Conservation (phyloP, 164 flowering plant genomes). For the Platanus orientalis region DNA sequence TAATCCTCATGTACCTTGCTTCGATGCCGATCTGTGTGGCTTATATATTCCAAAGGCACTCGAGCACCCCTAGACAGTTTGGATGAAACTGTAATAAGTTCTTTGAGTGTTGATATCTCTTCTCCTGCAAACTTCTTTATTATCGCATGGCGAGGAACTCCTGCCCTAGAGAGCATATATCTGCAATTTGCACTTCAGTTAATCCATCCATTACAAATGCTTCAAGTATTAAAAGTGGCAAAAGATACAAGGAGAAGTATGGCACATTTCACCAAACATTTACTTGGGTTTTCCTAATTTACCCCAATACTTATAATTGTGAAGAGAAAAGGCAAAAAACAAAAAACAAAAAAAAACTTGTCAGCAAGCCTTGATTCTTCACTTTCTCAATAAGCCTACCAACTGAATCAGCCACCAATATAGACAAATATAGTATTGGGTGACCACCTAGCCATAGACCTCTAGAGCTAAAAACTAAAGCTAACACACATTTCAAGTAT, state of each 20-base stretch:
- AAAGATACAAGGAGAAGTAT: too few relatives aligned
- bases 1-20: constrained; percentile 56
- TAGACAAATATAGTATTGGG: too few relatives aligned
- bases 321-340: too few relatives aligned
- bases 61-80: constrained; percentile 82
- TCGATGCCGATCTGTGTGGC: constrained; percentile 77
- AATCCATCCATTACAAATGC: constrained; percentile 4
- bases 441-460: too few relatives aligned
- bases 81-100: constrained; percentile 52
- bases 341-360: too few relatives aligned
- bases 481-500: too few relatives aligned
- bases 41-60: constrained; percentile 83
- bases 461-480: too few relatives aligned
- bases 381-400: background rate
- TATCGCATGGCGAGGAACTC: constrained; percentile 93
- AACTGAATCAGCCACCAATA: too few relatives aligned
- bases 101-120: constrained; percentile 67
- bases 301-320: too few relatives aligned
- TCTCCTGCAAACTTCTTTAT: constrained; percentile 88
- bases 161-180: constrained; percentile 91
- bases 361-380: too few relatives aligned
- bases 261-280: too few relatives aligned
- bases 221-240: background rate
- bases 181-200: constrained; percentile 35
- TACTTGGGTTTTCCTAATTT: too few relatives aligned